phyloP scores from a whole-genome alignment of 2,329 filamentous ascomycete genomes.

The Colletotrichum sp. region DNA sequence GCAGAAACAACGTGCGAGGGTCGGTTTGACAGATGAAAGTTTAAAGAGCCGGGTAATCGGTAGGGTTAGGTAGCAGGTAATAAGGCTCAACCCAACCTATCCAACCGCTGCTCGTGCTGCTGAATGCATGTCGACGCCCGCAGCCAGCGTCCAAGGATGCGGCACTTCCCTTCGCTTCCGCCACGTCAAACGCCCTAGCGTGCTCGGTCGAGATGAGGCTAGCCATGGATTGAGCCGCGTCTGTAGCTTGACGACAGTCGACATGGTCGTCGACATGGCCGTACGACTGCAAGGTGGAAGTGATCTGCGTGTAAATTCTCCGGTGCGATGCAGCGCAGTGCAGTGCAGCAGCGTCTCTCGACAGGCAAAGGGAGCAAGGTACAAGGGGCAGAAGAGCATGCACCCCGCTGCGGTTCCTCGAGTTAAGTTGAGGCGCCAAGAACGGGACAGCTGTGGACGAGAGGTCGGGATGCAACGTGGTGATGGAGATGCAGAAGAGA shows the following conservation, averaged over 20 bases:
- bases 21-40: background rate
- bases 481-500: background rate
- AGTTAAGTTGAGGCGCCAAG: background rate
- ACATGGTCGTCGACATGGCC: background rate
- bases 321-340: background rate
- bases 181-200: background rate
- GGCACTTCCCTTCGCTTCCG: background rate
- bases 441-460: background rate
- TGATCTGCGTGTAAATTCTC: background rate
- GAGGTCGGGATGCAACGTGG: background rate
- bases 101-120: background rate
- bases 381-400: background rate
- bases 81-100: background rate
- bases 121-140: conserved; percentile 1
- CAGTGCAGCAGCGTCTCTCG: background rate
- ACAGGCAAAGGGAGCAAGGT: background rate
- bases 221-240: background rate
- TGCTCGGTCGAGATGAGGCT: background rate
- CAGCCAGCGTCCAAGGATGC: background rate
- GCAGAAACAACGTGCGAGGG: background rate
- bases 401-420: conserved; percentile 1
- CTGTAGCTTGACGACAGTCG: background rate
- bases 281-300: background rate
- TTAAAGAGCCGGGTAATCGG: background rate
- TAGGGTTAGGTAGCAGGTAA: background rate